phyloP scores from a whole-genome alignment of 371 early-diverging fungal genomes.

The Basidiobolus meristosporus region DNA sequence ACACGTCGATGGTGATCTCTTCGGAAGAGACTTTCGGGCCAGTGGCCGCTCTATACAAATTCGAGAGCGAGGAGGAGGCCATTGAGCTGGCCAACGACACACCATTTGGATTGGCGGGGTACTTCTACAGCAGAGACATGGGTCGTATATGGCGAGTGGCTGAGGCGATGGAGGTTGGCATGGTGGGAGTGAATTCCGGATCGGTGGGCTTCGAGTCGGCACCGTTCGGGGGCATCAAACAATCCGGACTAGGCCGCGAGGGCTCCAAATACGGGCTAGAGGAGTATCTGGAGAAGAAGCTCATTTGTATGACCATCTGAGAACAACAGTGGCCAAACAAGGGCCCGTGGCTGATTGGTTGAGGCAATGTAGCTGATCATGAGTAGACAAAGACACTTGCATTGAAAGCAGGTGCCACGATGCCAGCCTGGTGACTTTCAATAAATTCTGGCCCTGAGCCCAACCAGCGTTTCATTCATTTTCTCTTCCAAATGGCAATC shows the following conservation, averaged over 20 bases:
- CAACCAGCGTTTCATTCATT: too few relatives aligned
- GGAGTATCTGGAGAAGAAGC: constrained; percentile 40
- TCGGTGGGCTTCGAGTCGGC: constrained; percentile 33
- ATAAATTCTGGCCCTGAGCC: too few relatives aligned
- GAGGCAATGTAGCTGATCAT: too few relatives aligned
- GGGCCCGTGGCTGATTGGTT: too few relatives aligned
- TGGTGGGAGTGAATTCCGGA: constrained; percentile 80
- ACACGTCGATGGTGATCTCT: constrained; percentile 31
- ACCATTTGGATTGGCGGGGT: constrained; percentile 60
- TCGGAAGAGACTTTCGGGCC: constrained; percentile 70
- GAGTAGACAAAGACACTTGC: too few relatives aligned
- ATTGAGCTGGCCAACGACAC: constrained; percentile 51
- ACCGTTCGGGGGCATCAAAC: constrained; percentile 71
- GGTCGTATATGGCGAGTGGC: constrained; percentile 61
- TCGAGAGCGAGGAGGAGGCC: constrained; percentile 49
- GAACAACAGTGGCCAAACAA: too few relatives aligned
- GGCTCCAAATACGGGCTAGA: constrained; percentile 41
- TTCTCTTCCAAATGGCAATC: too few relatives aligned
- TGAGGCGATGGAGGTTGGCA: constrained; percentile 64
- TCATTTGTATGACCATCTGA: constrained; percentile 33
- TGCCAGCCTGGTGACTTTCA: too few relatives aligned
- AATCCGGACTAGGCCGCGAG: constrained; percentile 67
- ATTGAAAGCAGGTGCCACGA: too few relatives aligned
- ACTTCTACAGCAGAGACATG: constrained; percentile 60
- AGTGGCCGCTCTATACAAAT: constrained; percentile 44